These are phyloP conservation scores for Stellera chamaejasme DNA, from an alignment of 345 rosid genomes.

Conservation along the genomic window DNA sequence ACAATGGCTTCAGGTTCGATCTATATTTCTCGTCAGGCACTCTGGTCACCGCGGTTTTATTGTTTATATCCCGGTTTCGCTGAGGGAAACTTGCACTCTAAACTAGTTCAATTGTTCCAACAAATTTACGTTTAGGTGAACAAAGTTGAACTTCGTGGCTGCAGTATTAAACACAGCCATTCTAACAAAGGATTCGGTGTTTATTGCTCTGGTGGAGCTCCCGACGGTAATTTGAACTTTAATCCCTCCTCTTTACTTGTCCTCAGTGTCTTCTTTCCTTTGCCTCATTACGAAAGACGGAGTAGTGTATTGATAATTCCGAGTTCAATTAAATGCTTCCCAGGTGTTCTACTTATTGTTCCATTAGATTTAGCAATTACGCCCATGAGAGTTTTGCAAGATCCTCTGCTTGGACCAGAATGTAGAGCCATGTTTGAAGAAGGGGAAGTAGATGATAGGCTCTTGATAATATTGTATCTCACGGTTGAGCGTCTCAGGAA, in stretches of 20 bases:
- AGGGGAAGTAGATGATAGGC: slow-evolving; percentile 85
- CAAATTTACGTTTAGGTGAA: slow-evolving; percentile 40
- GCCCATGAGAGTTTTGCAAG: slow-evolving; percentile 95
- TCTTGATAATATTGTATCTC: slow-evolving; percentile 72
- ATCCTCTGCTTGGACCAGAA: slow-evolving; percentile 78
- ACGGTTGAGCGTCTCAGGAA: slow-evolving; percentile 68
- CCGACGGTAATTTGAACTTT: slow-evolving; percentile 30
- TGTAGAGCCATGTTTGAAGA: slow-evolving; percentile 77
- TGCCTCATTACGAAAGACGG: neutral
- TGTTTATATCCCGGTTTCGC: neutral
- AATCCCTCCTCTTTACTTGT: neutral
- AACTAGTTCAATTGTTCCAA: neutral
- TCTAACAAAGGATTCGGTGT: slow-evolving; percentile 67
- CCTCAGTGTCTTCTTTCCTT: neutral
- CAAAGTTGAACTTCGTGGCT: slow-evolving; percentile 62
- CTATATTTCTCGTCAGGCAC: neutral
- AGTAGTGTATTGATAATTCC: neutral
- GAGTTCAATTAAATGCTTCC: slow-evolving; percentile 1
- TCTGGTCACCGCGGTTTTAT: neutral
- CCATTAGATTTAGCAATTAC: slow-evolving; percentile 83
- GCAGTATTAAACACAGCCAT: slow-evolving; percentile 48
- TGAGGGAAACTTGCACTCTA: neutral
- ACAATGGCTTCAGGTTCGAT: slow-evolving; percentile 56
- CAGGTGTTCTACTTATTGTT: slow-evolving; percentile 75
- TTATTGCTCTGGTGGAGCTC: slow-evolving; percentile 32